Evolutionary conservation across 768 basidiomycete genomes (phyloP).

Genomic region (Lactarius deliciosus): DNA sequence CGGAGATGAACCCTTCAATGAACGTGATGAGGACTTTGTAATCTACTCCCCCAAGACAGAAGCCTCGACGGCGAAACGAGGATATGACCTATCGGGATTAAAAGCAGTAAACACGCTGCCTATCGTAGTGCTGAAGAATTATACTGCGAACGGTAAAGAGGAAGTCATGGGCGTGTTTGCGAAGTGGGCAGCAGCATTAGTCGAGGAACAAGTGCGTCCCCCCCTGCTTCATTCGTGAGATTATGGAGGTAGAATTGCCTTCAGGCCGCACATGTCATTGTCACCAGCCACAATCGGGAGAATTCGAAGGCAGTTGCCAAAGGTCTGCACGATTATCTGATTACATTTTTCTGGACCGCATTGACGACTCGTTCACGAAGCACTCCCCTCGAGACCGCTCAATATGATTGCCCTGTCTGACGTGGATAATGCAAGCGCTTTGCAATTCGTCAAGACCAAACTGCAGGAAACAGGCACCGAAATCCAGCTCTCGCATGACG

Average conservation of each 20-base stretch:
- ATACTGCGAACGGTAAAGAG: conserved; percentile 57
- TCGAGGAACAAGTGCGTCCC: conserved; percentile 70
- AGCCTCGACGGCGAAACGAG: conserved; percentile 9
- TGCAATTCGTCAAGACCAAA: conserved; percentile 81
- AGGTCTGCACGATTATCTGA: conserved; percentile 44
- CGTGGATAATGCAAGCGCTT: conserved; percentile 76
- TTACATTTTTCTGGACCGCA: neutral
- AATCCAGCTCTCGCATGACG: conserved; percentile 52
- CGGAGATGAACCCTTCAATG: conserved; percentile 64
- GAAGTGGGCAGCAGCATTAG: conserved; percentile 81
- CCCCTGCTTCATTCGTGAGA: neutral
- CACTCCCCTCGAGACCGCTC: conserved; percentile 81
- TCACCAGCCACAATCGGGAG: conserved; percentile 87
- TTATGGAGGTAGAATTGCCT: neutral
- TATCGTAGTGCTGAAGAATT: conserved; percentile 84
- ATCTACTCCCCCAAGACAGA: conserved; percentile 6
- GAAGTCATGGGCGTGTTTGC: conserved; percentile 74
- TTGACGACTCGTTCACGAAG: conserved; percentile 39
- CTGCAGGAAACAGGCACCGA: conserved; percentile 57
- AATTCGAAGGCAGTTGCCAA: conserved; percentile 82
- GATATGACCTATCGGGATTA: conserved; percentile 36
- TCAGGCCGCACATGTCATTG: conserved; percentile 88
- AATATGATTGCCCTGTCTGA: conserved; percentile 78
- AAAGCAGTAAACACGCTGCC: conserved; percentile 66
- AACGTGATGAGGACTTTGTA: conserved; percentile 36